These are phyloP conservation scores for Hypoxylon sp. DNA, from an alignment of 2,329 filamentous ascomycete species.

Conservation along the genomic window DNA sequence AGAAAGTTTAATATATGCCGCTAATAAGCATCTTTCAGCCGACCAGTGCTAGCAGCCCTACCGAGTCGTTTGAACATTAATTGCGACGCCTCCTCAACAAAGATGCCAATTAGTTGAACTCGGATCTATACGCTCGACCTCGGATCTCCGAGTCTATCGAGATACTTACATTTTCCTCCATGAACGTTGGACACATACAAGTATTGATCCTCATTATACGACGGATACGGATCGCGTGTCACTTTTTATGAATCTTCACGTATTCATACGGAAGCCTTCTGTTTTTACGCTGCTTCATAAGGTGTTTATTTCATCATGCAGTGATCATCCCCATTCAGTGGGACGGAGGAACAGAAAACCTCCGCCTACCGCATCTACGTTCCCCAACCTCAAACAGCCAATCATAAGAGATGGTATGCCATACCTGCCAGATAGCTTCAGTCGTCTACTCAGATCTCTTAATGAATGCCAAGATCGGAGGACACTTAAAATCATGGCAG, in stretches of 20 bases:
- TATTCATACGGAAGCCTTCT: neutral
- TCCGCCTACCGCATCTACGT: conserved; percentile 25
- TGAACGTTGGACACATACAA: too few relatives aligned
- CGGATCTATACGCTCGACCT: conserved; percentile 23
- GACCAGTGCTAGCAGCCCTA: conserved; percentile 24
- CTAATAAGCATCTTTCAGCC: conserved; percentile 26
- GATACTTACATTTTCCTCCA: neutral
- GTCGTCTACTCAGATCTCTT: conserved; percentile 27
- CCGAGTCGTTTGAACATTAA: conserved; percentile 6
- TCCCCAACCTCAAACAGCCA: conserved; percentile 25
- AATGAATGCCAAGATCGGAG: conserved; percentile 32
- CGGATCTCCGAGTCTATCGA: conserved; percentile 30
- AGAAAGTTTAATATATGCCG: conserved; percentile 29
- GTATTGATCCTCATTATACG: neutral
- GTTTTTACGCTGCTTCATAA: neutral
- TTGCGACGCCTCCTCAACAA: conserved; percentile 29
- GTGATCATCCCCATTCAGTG: conserved; percentile 25
- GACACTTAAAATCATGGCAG: conserved; percentile 22
- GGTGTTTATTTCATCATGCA: conserved; percentile 26
- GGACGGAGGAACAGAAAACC: conserved; percentile 16
- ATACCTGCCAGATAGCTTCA: conserved; percentile 24
- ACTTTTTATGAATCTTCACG: conserved; percentile 3
- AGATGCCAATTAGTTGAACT: conserved; percentile 16
- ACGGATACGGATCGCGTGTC: conserved; percentile 22
- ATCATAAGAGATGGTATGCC: conserved; percentile 21